Base-by-base conservation (phyloP, 179 eudicot genomes). In the Corrigiola litoralis region DNA sequence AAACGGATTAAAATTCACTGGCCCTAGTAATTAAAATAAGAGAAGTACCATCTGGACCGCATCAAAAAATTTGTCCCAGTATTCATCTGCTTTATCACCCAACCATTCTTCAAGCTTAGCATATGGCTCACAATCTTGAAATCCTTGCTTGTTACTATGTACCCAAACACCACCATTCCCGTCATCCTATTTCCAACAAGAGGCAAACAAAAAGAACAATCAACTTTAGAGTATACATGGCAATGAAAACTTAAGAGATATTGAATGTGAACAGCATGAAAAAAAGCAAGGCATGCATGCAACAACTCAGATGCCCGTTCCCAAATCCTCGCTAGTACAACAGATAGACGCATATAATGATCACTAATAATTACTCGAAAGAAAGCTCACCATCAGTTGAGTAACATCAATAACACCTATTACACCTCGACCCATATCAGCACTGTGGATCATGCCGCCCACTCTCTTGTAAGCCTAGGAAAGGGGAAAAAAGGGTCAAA, bases 391-490 rank as follows among this genome's bases (percentile, higher is more conserved):
- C 92, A 88, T 86, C 55, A 88, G 28, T 34, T 71, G 70, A 40
- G 86, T 79, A 42, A 88, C 89, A 73, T 88, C 96, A 29, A 82
- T 62, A 18, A 88, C 96, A 36, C 96, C 96, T 70, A 86, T 74
- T 42, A 88, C 81, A 31, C 96, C 96, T 54, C 87, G 86, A 47
- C 90, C 91, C 69, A 72, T 77, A 74, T 88, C 96, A 65, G 88
- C 86, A 75, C 83, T 84, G 59, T 88, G 90, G 54, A 88, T 57
- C 96, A 88, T 88, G 53, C 85, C 75, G 8, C 96, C 96, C 67
- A 88, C 96, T 67, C 96, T 76, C 82, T 88, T 88, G 78, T 86
- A 88, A 54, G 92, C 92, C 96, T 88, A 56, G 14, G 34, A 17
- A 65, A 56, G 14, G 34, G 16, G 63, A 50, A 25, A 68, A 67